phyloP scores from a whole-genome alignment of 176 grass and related monocot genomes.

The Typha latifolia region DNA sequence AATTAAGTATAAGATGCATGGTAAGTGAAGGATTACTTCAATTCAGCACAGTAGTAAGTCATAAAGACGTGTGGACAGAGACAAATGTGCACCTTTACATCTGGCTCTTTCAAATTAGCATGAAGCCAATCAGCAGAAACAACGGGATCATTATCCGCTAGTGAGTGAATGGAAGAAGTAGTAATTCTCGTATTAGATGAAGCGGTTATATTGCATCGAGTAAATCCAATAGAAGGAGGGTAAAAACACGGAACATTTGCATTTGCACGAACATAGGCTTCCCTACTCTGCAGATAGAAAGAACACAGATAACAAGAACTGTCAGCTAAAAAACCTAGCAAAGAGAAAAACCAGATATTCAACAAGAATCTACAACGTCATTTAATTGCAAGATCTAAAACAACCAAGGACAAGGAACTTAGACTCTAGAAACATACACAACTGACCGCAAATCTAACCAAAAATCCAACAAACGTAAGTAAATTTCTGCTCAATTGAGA shows the following conservation, averaged over 20 bases:
- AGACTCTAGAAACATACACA: background rate
- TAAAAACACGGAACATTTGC: background rate
- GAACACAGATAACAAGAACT: background rate
- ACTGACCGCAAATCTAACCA: background rate
- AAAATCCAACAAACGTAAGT: background rate
- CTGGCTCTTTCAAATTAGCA: constrained; percentile 71
- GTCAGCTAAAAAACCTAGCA: background rate
- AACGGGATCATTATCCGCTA: constrained; percentile 49
- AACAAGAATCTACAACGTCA: background rate
- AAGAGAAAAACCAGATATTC: background rate
- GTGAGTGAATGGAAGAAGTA: constrained; percentile 25
- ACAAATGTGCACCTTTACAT: constrained; percentile 49
- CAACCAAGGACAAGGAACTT: too few species aligned
- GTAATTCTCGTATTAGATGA: background rate
- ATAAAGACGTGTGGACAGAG: background rate
- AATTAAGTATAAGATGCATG: too few species aligned
- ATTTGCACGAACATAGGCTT: background rate
- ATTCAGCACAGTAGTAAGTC: background rate
- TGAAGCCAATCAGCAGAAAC: constrained; percentile 85
- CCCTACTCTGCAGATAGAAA: constrained; percentile 1
- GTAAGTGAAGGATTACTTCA: too few species aligned
- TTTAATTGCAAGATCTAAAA: too few species aligned
- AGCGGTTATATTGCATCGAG: background rate
- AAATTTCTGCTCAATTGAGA: too few species aligned
- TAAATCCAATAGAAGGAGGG: background rate